These are phyloP conservation scores for Hypoxylon sp. DNA, from an alignment of 2,329 filamentous ascomycete species.

Conservation along the genomic window DNA sequence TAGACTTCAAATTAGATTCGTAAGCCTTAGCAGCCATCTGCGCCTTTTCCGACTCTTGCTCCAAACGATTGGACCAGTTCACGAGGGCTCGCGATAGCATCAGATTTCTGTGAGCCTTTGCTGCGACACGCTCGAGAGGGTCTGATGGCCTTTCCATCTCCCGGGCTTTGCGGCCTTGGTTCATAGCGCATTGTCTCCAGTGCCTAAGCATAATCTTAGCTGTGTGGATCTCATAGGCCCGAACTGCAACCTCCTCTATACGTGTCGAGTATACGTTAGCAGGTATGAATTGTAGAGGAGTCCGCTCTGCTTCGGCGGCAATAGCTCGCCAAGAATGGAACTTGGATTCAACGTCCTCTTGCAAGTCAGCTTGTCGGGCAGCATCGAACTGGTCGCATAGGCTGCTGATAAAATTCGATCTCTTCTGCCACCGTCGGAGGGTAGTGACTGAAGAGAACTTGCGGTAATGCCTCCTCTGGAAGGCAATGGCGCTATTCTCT, in stretches of 20 bases:
- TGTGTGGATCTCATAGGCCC: constrained; percentile 41
- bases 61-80: constrained; percentile 44
- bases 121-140: constrained; percentile 41
- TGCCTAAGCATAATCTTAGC: constrained; percentile 36
- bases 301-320: constrained; percentile 34
- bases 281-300: constrained; percentile 33
- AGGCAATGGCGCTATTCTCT: constrained; percentile 39
- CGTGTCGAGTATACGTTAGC: constrained; percentile 44
- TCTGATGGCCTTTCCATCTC: constrained; percentile 36
- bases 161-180: constrained; percentile 28
- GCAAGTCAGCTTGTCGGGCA: constrained; percentile 38
- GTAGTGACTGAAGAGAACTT: constrained; percentile 38
- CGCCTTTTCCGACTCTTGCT: constrained; percentile 42
- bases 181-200: constrained; percentile 39
- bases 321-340: constrained; percentile 41
- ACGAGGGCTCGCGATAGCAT: constrained; percentile 43
- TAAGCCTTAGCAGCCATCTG: constrained; percentile 41
- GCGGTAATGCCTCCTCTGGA: constrained; percentile 38
- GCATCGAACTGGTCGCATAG: constrained; percentile 37
- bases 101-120: constrained; percentile 41
- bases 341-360: constrained; percentile 34
- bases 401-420: constrained; percentile 34
- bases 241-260: constrained; percentile 41
- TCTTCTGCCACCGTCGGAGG: constrained; percentile 43
- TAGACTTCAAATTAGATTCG: constrained; percentile 44